phyloP scores from a whole-genome alignment of 768 basidiomycete genomes.

The Scleroderma citrinum region DNA sequence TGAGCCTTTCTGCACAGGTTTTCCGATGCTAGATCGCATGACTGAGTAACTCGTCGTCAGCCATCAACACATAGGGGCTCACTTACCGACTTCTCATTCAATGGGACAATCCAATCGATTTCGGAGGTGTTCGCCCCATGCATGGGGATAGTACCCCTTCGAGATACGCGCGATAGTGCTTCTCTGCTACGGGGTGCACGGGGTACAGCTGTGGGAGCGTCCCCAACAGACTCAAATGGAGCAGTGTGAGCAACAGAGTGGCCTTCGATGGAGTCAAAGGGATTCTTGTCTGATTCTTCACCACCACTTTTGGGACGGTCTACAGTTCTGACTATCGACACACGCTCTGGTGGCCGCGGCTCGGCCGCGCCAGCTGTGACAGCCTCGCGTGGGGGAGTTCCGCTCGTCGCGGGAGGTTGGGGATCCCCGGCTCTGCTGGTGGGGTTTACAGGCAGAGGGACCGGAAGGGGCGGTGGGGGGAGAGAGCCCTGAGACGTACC shows the following conservation, averaged over 20 bases:
- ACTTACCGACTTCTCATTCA: constrained; percentile 19
- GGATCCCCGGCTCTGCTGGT: neutral
- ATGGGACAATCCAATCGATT: constrained; percentile 24
- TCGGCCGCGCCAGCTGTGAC: neutral
- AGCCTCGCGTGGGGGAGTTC: neutral
- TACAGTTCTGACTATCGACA: neutral
- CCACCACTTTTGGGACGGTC: neutral
- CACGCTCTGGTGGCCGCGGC: neutral
- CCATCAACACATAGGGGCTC: neutral
- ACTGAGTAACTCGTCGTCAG: neutral
- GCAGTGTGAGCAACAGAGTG: neutral
- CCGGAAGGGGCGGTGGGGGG: neutral
- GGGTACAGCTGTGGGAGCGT: neutral
- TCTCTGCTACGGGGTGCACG: constrained; percentile 11
- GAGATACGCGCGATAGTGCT: constrained; percentile 8
- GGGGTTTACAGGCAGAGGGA: neutral
- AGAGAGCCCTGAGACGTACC: neutral
- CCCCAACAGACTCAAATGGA: constrained; percentile 4
- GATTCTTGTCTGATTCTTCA: constrained; percentile 1
- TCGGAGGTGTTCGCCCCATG: neutral
- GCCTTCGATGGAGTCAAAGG: constrained; percentile 7
- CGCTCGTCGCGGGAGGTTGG: neutral
- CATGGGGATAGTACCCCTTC: constrained; percentile 2
- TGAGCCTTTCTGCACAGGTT: constrained; percentile 47
- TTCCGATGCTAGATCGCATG: constrained; percentile 17